These are phyloP conservation scores for Nymphaea thermarum DNA, from an alignment of 164 flowering plant species.

Conservation along the genomic window DNA sequence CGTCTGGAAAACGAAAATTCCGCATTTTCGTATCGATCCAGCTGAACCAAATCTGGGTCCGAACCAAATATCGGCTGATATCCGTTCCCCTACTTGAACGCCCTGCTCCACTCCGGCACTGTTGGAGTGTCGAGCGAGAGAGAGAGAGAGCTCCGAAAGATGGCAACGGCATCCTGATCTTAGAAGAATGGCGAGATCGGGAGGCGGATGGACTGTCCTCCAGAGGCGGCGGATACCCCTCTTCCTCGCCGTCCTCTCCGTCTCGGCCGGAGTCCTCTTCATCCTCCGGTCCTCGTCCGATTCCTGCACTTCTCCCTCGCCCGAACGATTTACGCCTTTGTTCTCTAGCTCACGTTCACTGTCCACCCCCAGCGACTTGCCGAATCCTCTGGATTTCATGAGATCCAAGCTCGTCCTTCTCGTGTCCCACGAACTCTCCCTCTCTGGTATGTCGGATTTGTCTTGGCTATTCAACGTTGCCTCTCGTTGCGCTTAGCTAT, in stretches of 20 bases:
- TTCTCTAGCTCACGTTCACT: neutral
- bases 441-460: conserved; percentile 40
- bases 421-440: conserved; percentile 83
- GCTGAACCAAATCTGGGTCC: no score
- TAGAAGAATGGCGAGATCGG: conserved; percentile 38
- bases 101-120: neutral
- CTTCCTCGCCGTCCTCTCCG: conserved; percentile 30
- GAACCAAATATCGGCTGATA: no score
- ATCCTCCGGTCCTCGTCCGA: conserved; percentile 31
- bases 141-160: neutral
- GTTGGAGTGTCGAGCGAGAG: neutral
- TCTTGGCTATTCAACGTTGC: neutral
- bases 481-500: neutral
- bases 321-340: conserved; percentile 8
- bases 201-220: conserved; percentile 22
- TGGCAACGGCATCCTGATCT: neutral
- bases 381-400: conserved; percentile 60
- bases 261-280: conserved; percentile 35
- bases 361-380: conserved; percentile 7
- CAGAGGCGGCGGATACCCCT: conserved; percentile 42
- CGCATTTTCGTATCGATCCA: no score
- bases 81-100: no score
- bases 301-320: conserved; percentile 19
- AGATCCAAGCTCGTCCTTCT: conserved; percentile 70
- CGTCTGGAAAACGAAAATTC: no score